Evolutionary conservation across 2,329 filamentous ascomycete genomes (phyloP).

Genomic region (Colletotrichum sidae): DNA sequence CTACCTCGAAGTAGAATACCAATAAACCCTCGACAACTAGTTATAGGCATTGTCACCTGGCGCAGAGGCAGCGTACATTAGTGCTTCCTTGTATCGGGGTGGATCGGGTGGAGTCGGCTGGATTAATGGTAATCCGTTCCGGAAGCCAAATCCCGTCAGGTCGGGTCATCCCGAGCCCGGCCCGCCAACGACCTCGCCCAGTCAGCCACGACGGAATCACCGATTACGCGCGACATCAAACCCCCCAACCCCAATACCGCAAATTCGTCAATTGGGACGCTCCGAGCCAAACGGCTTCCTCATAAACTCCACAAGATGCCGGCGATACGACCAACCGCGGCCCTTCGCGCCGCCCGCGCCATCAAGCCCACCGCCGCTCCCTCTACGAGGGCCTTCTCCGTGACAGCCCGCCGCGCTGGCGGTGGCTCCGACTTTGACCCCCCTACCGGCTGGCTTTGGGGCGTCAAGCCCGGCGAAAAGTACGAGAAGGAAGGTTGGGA

Average conservation of each 20-base stretch:
- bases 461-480: constrained; percentile 95
- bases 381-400: constrained; percentile 55
- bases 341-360: constrained; percentile 44
- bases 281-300: not conserved
- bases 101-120: constrained; percentile 25
- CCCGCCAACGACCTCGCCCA: constrained; percentile 24
- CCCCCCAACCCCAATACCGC: constrained; percentile 5
- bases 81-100: not conserved
- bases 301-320: constrained; percentile 28
- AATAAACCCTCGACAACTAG: no score
- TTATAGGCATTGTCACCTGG: no score
- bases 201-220: constrained; percentile 33
- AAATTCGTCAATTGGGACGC: constrained; percentile 27
- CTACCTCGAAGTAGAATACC: no score
- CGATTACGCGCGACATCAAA: constrained; percentile 27
- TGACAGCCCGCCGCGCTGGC: constrained; percentile 55
- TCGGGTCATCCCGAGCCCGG: no score
- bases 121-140: constrained; percentile 20
- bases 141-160: constrained; percentile 36
- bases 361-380: constrained; percentile 46
- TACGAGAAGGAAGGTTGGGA: constrained; percentile 98
- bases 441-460: constrained; percentile 91
- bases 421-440: constrained; percentile 82
- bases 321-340: constrained; percentile 38
- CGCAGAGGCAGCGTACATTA: no score